Evolutionary conservation across 1,284 basidiomycete species (phyloP).

Genomic region (Fomes fomentarius): DNA sequence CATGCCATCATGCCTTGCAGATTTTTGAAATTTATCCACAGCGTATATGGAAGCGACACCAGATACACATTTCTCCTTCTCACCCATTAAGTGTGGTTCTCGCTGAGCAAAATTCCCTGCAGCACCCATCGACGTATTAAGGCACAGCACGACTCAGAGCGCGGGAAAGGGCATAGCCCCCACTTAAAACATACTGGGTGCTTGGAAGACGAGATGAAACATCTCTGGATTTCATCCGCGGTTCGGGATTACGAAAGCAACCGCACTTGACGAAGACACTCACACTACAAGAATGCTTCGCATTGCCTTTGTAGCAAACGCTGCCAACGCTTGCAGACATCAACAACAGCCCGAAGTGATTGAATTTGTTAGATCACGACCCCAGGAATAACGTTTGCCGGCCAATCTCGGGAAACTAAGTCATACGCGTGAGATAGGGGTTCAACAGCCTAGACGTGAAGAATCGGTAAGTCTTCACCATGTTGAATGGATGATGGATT

Average conservation of each 20-base stretch:
- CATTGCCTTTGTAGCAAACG: too few species aligned
- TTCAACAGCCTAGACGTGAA: background rate
- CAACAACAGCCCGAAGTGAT: background rate
- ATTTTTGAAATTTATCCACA: background rate
- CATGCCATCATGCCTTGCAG: background rate
- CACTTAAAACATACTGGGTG: constrained; percentile 1
- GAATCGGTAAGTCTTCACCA: background rate
- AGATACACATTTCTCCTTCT: too few species aligned
- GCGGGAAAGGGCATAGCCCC: constrained; percentile 1
- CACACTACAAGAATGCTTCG: background rate
- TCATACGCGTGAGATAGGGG: background rate
- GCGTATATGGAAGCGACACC: background rate
- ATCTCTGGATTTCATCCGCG: background rate
- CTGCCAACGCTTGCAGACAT: background rate
- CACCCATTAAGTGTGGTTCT: too few species aligned
- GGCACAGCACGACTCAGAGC: background rate
- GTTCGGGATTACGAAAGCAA: constrained; percentile 5
- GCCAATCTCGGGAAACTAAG: too few species aligned
- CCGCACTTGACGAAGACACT: constrained; percentile 3
- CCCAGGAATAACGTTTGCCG: background rate
- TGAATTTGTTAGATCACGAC: background rate
- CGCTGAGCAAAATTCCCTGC: too few species aligned
- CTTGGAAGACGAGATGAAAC: constrained; percentile 3
- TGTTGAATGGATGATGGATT: background rate
- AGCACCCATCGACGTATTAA: background rate